Evolutionary conservation across 2,329 filamentous ascomycete species (phyloP), one percentile per base, ranked within the genome.

Genomic region (Pseudopithomyces maydicus): DNA sequence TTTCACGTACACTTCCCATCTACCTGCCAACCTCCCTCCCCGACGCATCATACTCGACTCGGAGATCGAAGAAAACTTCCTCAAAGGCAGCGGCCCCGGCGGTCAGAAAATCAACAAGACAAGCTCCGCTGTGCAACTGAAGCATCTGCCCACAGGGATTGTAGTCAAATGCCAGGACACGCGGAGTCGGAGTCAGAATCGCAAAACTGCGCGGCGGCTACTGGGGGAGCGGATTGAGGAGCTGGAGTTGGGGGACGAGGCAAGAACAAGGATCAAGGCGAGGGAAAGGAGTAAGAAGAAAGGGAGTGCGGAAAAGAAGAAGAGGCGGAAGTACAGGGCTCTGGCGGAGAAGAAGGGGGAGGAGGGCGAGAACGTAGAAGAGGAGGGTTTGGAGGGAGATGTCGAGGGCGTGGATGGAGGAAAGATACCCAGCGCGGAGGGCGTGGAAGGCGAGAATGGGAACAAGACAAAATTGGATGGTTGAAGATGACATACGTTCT

Each of bases 71-170:
- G 91, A 97, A 71, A 84, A 84, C 41, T 98, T 96, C 78, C 83
- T 99, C 58, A 96, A 95, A 74, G 95, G 95, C 67, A 90, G 87
- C 66, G 95, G 95, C 1, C 94, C 95, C 0, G 95, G 95, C 22
- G 95, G 95, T 0, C 95, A 99, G 74, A 97, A 97, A 75, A 98
- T 98, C 79, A 99, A 99, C 79, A 99, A 99, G 86, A 99, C 95
- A 23, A 92, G 88, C 63, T 97, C 91, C 0, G 94, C 94, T 36
- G 94, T 97, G 2, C 95, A 99, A 74, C 82, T 99, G 35, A 95
- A 89, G 65, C 95, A 99, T 76, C 79, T 90, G 15, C 92, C 94
- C 6, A 96, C 93, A 0, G 94, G 94, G 59, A 87, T 97, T 52
- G 93, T 98, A 14, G 86, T 99, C 61, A 99, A 99, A 79, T 94